Conservation (phyloP, 78 protist species). For the Emiliania huxleyi region DNA sequence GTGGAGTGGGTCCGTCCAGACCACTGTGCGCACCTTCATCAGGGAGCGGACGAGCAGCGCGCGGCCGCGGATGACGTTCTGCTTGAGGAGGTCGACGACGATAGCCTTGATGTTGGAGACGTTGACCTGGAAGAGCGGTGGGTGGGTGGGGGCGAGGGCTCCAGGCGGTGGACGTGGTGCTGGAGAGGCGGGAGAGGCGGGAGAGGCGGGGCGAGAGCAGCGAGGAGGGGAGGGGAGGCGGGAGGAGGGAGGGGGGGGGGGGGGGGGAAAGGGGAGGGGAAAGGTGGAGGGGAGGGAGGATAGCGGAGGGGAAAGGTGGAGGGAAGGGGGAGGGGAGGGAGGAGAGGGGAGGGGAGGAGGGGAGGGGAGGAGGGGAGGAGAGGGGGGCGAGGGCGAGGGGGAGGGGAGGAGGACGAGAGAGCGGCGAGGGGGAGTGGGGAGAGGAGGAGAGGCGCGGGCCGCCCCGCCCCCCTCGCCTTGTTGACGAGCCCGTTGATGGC, state of each 20-base stretch:
- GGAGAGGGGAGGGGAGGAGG: background rate
- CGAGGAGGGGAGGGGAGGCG: too few relatives aligned
- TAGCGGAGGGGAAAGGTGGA: too few relatives aligned
- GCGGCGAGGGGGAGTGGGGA: too few relatives aligned
- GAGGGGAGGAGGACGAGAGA: too few relatives aligned
- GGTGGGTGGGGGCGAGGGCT: too few relatives aligned
- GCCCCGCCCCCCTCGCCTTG: constrained; percentile 57
- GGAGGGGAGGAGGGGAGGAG: background rate
- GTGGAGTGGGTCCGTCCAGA: background rate
- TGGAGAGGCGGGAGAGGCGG: background rate
- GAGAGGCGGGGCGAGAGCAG: too few relatives aligned
- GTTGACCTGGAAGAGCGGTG: constrained; percentile 79
- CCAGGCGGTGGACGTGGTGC: background rate
- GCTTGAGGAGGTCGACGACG: constrained; percentile 84
- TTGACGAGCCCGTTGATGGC: constrained; percentile 82
- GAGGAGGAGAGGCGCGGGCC: too few relatives aligned
- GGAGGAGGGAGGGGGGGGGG: too few relatives aligned
- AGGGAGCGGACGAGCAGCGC: constrained; percentile 84
- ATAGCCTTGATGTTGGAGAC: constrained; percentile 76
- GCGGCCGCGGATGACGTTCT: constrained; percentile 93
- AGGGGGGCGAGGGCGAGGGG: too few relatives aligned
- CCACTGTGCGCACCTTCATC: constrained; percentile 58
- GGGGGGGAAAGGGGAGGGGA: too few relatives aligned
- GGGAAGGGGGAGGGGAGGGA: too few relatives aligned
- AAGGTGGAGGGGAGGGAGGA: too few relatives aligned